phyloP scores from a whole-genome alignment of 306 rosid genomes.

The Cicer chorassanicum region DNA sequence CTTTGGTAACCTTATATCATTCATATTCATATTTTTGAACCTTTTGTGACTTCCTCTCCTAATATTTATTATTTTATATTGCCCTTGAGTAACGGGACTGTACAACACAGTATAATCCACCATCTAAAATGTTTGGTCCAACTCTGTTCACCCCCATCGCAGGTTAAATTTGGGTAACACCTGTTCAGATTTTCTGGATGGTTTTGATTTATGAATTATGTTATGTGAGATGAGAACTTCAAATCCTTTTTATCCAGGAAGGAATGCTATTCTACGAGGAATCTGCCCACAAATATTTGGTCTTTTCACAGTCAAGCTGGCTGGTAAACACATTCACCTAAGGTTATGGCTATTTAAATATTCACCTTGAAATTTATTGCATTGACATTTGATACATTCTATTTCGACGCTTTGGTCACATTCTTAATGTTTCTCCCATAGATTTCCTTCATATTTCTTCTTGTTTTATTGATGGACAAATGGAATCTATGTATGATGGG shows the following conservation, averaged over 20 bases:
- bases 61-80: slow-evolving; percentile 35
- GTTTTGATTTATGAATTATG: slow-evolving; percentile 41
- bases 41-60: slow-evolving; percentile 13
- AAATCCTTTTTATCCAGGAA: slow-evolving; percentile 62
- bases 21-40: slow-evolving; percentile 31
- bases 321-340: slow-evolving; percentile 61
- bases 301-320: slow-evolving; percentile 93
- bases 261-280: slow-evolving; percentile 91
- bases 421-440: slow-evolving; percentile 28
- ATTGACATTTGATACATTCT: slow-evolving; percentile 6
- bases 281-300: slow-evolving; percentile 95
- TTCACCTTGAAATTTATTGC: slow-evolving; percentile 35
- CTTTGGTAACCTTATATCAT: slow-evolving; percentile 16
- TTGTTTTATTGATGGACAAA: slow-evolving; percentile 30
- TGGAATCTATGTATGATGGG: slow-evolving; percentile 19
- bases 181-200: slow-evolving; percentile 29
- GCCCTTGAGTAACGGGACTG: slow-evolving; percentile 30
- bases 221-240: slow-evolving; percentile 40
- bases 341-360: slow-evolving; percentile 14
- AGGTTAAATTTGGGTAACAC: slow-evolving; percentile 11
- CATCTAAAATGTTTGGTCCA: slow-evolving; percentile 24
- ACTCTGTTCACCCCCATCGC: background rate
- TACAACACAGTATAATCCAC: background rate
- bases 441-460: slow-evolving; percentile 38
- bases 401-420: background rate